Evolutionary conservation across 805 yeast genomes (phyloP).

Genomic region (Candida insectalens): DNA sequence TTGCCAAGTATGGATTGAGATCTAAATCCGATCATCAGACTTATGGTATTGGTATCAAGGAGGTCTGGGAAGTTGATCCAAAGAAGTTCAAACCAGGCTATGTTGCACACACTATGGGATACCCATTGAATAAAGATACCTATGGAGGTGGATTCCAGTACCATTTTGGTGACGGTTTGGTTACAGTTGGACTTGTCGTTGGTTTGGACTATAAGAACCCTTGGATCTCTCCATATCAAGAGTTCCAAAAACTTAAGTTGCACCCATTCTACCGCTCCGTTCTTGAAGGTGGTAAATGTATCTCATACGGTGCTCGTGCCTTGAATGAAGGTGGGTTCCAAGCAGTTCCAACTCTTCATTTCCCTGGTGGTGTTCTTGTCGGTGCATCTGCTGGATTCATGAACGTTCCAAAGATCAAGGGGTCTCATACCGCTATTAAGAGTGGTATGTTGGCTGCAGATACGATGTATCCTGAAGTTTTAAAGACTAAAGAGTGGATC

Average conservation of each 20-base stretch:
- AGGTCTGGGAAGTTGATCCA: conserved; percentile 91
- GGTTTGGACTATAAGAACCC: conserved; percentile 95
- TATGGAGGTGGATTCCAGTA: conserved; percentile 98
- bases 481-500: conserved; percentile 33
- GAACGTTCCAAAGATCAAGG: conserved; percentile 96
- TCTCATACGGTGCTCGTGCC: conserved; percentile 93
- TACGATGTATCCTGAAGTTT: conserved; percentile 43
- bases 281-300: conserved; percentile 82
- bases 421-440: conserved; percentile 96
- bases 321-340: conserved; percentile 96
- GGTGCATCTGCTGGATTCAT: conserved; percentile 96
- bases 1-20: conserved; percentile 60
- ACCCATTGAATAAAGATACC: conserved; percentile 60
- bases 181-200: conserved; percentile 86
- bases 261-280: conserved; percentile 77
- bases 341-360: conserved; percentile 78
- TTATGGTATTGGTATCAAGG: conserved; percentile 92
- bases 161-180: conserved; percentile 91
- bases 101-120: conserved; percentile 84
- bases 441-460: conserved; percentile 95
- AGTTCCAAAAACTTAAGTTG: conserved; percentile 87
- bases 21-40: conserved; percentile 66
- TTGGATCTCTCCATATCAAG: conserved; percentile 90
- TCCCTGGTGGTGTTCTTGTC: conserved; percentile 94
- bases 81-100: conserved; percentile 72